Conservation (phyloP, 163 green algal genomes). For the Scenedesmus sp. region DNA sequence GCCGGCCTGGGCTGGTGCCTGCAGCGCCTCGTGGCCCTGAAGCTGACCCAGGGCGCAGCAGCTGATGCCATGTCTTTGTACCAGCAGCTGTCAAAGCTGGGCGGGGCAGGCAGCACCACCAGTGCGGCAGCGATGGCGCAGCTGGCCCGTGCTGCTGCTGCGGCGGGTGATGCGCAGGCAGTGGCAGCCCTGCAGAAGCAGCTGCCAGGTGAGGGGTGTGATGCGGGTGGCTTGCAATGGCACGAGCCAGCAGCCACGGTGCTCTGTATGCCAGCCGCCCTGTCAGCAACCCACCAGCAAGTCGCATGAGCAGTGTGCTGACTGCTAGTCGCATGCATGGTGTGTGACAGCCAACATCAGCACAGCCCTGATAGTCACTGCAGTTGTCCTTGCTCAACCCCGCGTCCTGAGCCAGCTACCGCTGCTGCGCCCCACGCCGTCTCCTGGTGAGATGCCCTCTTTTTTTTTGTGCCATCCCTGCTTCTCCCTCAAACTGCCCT, state of each 20-base stretch:
- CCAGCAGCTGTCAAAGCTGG: conserved; percentile 49
- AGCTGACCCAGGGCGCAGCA: conserved; percentile 70
- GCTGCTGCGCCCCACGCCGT: no score
- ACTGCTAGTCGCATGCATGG: no score
- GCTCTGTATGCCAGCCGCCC: neutral
- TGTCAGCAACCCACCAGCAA: no score
- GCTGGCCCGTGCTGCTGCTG: conserved; percentile 60
- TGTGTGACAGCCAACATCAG: no score
- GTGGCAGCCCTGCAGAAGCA: conserved; percentile 48
- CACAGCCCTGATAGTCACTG: no score
- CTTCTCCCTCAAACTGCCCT: neutral
- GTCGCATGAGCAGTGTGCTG: no score
- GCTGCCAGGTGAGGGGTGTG: conserved; percentile 31
- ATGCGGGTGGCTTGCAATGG: neutral
- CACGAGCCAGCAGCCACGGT: neutral
- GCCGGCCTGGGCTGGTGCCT: conserved; percentile 67
- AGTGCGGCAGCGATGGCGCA: conserved; percentile 57
- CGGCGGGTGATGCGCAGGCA: conserved; percentile 42
- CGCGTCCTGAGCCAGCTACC: no score
- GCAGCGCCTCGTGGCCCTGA: conserved; percentile 64
- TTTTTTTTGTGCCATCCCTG: neutral
- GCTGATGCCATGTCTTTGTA: conserved; percentile 46
- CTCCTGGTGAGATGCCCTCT: no score
- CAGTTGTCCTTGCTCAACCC: no score
- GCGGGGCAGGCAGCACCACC: conserved; percentile 43